Base-by-base conservation (phyloP, 1,284 basidiomycete species). In the Leccinum variabile region DNA sequence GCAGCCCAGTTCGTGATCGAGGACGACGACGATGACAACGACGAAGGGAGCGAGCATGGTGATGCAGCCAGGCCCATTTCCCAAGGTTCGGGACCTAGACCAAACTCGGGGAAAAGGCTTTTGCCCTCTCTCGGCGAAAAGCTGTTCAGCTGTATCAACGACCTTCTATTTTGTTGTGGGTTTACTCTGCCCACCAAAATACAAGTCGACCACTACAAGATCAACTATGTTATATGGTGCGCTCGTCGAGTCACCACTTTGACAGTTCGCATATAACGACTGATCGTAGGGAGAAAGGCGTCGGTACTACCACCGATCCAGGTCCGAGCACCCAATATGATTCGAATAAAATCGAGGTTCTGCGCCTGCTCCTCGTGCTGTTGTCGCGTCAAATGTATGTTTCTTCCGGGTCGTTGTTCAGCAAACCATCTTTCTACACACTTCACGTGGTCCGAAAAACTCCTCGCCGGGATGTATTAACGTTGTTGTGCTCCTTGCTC, bases 91-190 rank as follows among this genome's bases (percentile, higher is more conserved):
- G 73, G 68, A 56, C 60, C 71, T 22, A 55, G 76, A 13, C 59
- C 65, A 2, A 77, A 76, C 56, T 59, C 78, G 56, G 82, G 70
- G 70, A 86, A 84, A 67, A 79, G 79, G 13, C 72, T 87, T 14
- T 71, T 87, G 28, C 92, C 93, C 1, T 90, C 91, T 9, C 77
- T 95, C 1, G 91, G 88, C 1, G 92, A 95, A 71, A 82, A 85
- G 64, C 78, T 97, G 30, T 90, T 96, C 68, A 85, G 82, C 67
- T 87, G 88, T 65, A 79, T 92, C 7, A 84, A 94, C 64, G 94
- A 97, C 72, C 80, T 97, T 32, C 76, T 96, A 44, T 97, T 96
- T 76, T 94, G 92, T 71, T 95, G 92, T 68, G 94, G 92, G 11
- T 96, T 97, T 72, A 96, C 92, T 1, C 79, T 97, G 14, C 92